Evolutionary conservation across 2,329 filamentous ascomycete genomes (phyloP), one percentile per base, ranked within the genome.

Genomic region (Calonectria fujianensis): DNA sequence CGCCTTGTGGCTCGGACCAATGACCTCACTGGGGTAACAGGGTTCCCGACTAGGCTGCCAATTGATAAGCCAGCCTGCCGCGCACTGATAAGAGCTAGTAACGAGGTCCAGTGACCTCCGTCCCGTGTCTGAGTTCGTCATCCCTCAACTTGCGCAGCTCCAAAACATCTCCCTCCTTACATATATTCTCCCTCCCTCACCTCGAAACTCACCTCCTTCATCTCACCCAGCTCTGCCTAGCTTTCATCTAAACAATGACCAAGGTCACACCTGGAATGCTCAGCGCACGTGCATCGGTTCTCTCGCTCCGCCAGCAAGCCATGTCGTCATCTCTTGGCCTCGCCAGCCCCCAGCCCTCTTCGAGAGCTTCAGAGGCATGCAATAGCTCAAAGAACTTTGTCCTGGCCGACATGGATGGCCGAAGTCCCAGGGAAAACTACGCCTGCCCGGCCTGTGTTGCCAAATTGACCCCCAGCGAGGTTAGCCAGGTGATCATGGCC

Each of bases 301-400:
- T 89, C 74, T 88, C 88, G 37, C 84, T 89, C 57, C 88, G 87
- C 77, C 84, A 86, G 68, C 82, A 84, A 39, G 83, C 85, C 29
- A 81, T 74, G 80, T 83, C 71, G 81, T 83, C 70, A 81, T 78
- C 79, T 37, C 51, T 70, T 35, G 65, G 70, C 6, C 57, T 73
- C 24, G 69, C 83, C 75, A 81, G 81, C 74, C 75, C 79, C 32
- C 81, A 84, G 72, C 78, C 77, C 20, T 77, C 82, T 71, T 76
- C 82, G 57, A 77, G 78, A 35, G 66, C 13, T 51, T 9, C 65
- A 37, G 70, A 71, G 29, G 13, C 69, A 52, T 73, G 57, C 31
- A 73, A 75, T 24, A 70, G 63, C 61, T 80, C 82, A 27, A 83
- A 81, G 75, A 88, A 87, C 88, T 92, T 92, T 84, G 79, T 91